Evolutionary conservation across 2,329 filamentous ascomycete species (phyloP), one percentile per base, ranked within the genome.

Genomic region (Cladophialophora bantiana): DNA sequence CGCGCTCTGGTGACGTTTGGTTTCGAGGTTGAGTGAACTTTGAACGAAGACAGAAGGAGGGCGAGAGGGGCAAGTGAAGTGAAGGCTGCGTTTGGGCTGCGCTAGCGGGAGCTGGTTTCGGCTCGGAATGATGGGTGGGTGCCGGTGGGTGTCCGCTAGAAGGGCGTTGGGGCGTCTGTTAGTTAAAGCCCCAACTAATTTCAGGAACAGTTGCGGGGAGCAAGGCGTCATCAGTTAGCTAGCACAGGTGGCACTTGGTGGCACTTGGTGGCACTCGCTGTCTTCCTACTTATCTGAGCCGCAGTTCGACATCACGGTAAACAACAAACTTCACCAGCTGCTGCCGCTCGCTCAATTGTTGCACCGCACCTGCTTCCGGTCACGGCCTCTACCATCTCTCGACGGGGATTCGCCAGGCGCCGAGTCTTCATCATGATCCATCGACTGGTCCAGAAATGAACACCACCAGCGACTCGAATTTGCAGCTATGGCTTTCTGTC

Each of bases 401-500:
- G n/a, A 50, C 45, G 45, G 10, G 18, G 45, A 50, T 50, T 50
- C 26, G 45, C 45, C 45, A 50, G 45, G 15, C 12, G 52, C 52
- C 52, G 52, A 15, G 34, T 52, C 57, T 50, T 34, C 42, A 59
- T 36, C 48, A 67, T 66, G 59, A 48, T 59, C 48, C 52, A 35
- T 32, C 15, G 12, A 36, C 15, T 4, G 34, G 38, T 26, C 31
- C 34, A 34, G 32, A 5, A 35, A 61, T 61, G 59, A 52, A 61
- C 13, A 59, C 64, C n/a, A 63, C 66, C 18, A 65, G 55, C 34
- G 26, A 61, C 52, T 26, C 59, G 34, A 56, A 31, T 36, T 63
- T 42, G 61, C 61, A 35, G 18, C 57, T 42, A 75, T 52, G 72
- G 62, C 40, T 70, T 31, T 48, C 60, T 5, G 40, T 75, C 68